These are phyloP conservation scores for Cichorium intybus DNA, from an alignment of 140 eudicot genomes.

Conservation along the genomic window DNA sequence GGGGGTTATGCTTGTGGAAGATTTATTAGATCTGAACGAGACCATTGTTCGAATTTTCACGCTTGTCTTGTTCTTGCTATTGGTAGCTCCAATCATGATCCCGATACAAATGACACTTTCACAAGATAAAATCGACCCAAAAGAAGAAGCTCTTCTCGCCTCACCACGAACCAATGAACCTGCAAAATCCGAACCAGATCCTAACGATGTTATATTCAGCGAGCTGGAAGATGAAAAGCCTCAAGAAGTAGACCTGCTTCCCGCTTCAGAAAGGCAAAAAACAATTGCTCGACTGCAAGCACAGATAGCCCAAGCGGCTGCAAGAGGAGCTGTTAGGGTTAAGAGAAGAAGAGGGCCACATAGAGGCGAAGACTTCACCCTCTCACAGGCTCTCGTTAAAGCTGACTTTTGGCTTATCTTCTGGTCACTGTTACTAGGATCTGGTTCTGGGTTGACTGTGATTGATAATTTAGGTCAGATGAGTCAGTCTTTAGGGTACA, in stretches of 20 bases:
- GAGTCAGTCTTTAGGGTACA: conserved; percentile 87
- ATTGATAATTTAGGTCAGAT: conserved; percentile 95
- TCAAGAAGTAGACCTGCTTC: conserved; percentile 63
- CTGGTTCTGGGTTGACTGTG: conserved; percentile 96
- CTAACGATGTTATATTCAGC: conserved; percentile 73
- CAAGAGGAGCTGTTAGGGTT: conserved; percentile 95
- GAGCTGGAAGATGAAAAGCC: conserved; percentile 93
- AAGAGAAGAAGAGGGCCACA: conserved; percentile 77
- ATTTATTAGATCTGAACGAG: conserved; percentile 52
- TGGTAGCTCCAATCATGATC: conserved; percentile 59
- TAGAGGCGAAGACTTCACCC: conserved; percentile 93
- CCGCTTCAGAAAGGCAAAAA: conserved; percentile 71
- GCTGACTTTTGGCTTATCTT: conserved; percentile 94
- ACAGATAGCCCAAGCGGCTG: conserved; percentile 86
- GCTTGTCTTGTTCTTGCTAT: conserved; percentile 49
- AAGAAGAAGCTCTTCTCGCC: conserved; percentile 59
- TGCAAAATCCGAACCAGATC: conserved; percentile 38
- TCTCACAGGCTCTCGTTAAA: conserved; percentile 80
- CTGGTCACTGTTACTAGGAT: conserved; percentile 72
- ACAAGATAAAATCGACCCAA: conserved; percentile 32
- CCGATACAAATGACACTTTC: conserved; percentile 52
- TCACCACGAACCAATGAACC: conserved; percentile 41
- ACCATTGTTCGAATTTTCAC: conserved; percentile 63
- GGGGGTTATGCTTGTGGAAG: conserved; percentile 94
- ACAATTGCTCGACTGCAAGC: conserved; percentile 70